A percentile compares a stretch with the other conserved stretches of the same genome.
Evolutionary conservation across 2,329 filamentous ascomycete species (phyloP).

Genomic region (Hypoxylon sp.): DNA sequence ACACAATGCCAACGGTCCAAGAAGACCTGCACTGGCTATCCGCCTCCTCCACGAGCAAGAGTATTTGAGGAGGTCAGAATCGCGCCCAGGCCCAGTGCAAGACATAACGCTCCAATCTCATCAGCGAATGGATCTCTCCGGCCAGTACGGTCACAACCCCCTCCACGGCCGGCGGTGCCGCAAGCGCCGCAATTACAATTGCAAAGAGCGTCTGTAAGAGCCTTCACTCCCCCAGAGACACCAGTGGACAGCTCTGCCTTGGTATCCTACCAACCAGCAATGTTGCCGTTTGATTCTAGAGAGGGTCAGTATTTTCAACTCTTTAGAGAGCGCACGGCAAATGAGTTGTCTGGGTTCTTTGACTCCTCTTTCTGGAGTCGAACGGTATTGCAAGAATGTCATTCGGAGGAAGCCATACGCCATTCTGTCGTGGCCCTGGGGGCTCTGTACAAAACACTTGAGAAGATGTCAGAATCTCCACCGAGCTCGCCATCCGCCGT

Average conservation of each 20-base stretch:
- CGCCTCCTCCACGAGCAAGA: slow-evolving; percentile 60
- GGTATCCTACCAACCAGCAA: slow-evolving; percentile 55
- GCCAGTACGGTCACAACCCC: slow-evolving; percentile 20
- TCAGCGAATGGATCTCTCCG: slow-evolving; percentile 11
- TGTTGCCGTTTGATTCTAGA: slow-evolving; percentile 57
- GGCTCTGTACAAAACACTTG: slow-evolving; percentile 72
- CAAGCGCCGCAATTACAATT: not conserved
- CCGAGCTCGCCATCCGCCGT: slow-evolving; percentile 55
- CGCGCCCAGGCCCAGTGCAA: slow-evolving; percentile 38
- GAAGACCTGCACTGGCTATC: slow-evolving; percentile 68
- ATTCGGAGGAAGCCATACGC: slow-evolving; percentile 67
- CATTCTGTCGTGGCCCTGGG: slow-evolving; percentile 73
- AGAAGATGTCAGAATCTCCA: slow-evolving; percentile 62
- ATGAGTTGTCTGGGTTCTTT: slow-evolving; percentile 72
- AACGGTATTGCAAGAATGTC: slow-evolving; percentile 69
- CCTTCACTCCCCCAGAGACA: slow-evolving; percentile 48
- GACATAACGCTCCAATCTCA: slow-evolving; percentile 11
- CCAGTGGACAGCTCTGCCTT: slow-evolving; percentile 42
- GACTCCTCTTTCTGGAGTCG: slow-evolving; percentile 71
- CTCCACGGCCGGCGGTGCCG: slow-evolving; percentile 12
- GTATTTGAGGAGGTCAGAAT: slow-evolving; percentile 55
- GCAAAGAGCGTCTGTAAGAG: slow-evolving; percentile 5
- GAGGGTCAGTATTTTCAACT: slow-evolving; percentile 70
- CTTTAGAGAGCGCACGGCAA: slow-evolving; percentile 68
- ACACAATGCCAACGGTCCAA: slow-evolving; percentile 67